Conservation (phyloP, 2,329 filamentous ascomycete species). For the Fulvia fulva region DNA sequence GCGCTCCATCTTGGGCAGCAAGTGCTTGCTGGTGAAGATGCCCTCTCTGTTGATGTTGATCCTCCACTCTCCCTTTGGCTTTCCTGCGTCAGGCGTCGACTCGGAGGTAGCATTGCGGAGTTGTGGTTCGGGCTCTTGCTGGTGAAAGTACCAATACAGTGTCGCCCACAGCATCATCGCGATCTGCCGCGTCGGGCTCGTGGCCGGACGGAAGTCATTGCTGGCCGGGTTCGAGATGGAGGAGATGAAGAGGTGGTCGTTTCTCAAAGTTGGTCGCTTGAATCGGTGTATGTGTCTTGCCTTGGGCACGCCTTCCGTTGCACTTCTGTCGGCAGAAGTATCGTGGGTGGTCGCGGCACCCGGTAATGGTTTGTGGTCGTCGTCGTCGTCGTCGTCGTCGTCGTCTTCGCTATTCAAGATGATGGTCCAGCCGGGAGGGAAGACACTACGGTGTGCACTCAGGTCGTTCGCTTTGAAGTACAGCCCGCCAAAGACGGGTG, state of each 20-base stretch:
- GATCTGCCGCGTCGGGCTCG: constrained; percentile 80
- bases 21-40: constrained; percentile 76
- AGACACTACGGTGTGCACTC: constrained; percentile 63
- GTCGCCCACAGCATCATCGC: constrained; percentile 97
- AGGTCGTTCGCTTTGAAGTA: constrained; percentile 82
- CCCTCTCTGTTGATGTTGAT: constrained; percentile 82
- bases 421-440: constrained; percentile 86
- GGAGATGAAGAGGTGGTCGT: constrained; percentile 85
- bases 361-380: constrained; percentile 13
- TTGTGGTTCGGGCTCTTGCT: constrained; percentile 65
- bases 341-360: constrained; percentile 14
- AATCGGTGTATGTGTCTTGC: constrained; percentile 59
- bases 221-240: constrained; percentile 81
- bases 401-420: constrained; percentile 69
- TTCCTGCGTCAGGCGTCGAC: constrained; percentile 61
- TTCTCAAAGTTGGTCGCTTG: constrained; percentile 67
- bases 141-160: constrained; percentile 96
- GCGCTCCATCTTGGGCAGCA: constrained; percentile 85
- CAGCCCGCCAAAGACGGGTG: constrained; percentile 84
- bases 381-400: constrained; percentile 31
- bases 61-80: constrained; percentile 79
- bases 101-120: constrained; percentile 61
- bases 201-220: constrained; percentile 72
- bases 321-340: too few species aligned
- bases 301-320: constrained; percentile 22